A percentile compares a stretch with the other conserved stretches of the same genome.
Conservation (phyloP, 163 green algal genomes). For the Scenedesmus sp. region DNA sequence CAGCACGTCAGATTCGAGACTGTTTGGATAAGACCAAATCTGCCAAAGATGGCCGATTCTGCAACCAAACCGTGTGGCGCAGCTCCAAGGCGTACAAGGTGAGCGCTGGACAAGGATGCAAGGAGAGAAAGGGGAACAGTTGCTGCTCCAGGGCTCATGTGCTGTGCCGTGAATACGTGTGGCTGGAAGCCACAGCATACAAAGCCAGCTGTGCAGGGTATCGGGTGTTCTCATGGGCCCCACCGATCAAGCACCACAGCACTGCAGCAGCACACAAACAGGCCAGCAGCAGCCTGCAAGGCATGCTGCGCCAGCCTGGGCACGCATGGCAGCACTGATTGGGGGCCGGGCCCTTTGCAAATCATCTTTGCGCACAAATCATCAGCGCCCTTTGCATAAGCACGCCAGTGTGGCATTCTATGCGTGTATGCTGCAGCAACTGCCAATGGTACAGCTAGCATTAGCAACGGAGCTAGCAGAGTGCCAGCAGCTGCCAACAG, state of each 20-base stretch:
- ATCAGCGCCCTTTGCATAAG: slow-evolving; percentile 31
- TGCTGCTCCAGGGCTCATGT: slow-evolving; percentile 22
- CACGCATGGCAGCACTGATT: not conserved
- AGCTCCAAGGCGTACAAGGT: not conserved
- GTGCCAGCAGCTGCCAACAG: too few species aligned
- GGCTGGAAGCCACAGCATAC: not conserved
- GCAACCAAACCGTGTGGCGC: too few species aligned
- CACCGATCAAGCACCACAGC: slow-evolving; percentile 13
- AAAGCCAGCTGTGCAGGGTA: slow-evolving; percentile 41
- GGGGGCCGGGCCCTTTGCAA: slow-evolving; percentile 48
- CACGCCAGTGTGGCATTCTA: not conserved
- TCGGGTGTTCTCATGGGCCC: slow-evolving; percentile 46
- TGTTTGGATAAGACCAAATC: not conserved
- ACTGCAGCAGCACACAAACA: not conserved
- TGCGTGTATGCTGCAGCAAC: not conserved
- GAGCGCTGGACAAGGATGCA: not conserved
- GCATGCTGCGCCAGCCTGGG: not conserved
- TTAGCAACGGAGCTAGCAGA: too few species aligned
- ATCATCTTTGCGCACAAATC: slow-evolving; percentile 55
- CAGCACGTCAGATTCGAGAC: not conserved
- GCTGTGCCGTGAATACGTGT: not conserved
- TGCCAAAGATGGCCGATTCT: not conserved
- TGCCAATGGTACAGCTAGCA: too few species aligned
- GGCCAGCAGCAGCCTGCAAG: not conserved
- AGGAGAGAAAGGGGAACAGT: not conserved